Evolutionary conservation across 148 eudicot genomes (phyloP), one percentile per base, ranked within the genome.

Genomic region (Rhododendron mucronatum): DNA sequence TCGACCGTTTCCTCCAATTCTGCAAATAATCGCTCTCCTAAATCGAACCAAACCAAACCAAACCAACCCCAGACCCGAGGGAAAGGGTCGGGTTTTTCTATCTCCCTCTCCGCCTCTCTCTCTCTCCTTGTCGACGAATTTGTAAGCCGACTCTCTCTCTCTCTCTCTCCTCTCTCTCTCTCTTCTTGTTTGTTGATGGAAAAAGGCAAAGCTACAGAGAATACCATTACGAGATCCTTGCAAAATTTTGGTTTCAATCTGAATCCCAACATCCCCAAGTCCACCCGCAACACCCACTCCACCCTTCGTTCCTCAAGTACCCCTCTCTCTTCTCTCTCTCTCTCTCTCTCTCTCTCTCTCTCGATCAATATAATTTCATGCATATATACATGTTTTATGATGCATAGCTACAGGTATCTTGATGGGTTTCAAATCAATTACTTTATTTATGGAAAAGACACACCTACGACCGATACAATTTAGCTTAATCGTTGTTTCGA

Each of bases 161-260:
- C 87, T 67, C 80, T 28, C 84, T 37, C 88, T 16, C 51, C 84
- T 37, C 63, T 26, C 11, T 59, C 65, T n/a, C 15, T 55, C 78
- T 75, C 50, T 3, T 7, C 74, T 11, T 11, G 35, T 12, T 61
- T 23, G 57, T 84, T 33, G 81, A 94, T 94, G 96, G 96, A 92
- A 79, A 92, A 89, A 85, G 86, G 83, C 67, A 84, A 93, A 91
- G 39, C 86, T 18, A 48, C 57, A 74, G 90, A 85, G 20, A 77
- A 85, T 14, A 76, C 86, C 11, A 84, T 88, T 9, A 85, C 88
- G 33, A 73, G 90, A 86, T 89, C 91, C 28, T 76, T 92, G n/a
- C 92, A 91, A 21, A 86, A 91, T 18, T 91, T 92, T 21, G 84
- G 89, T 84, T 82, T 91, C 82, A 89, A 89, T 85, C 73, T 81